Evolutionary conservation across 2,329 filamentous ascomycete genomes (phyloP).

Genomic region (Aspergillus ochraceus): DNA sequence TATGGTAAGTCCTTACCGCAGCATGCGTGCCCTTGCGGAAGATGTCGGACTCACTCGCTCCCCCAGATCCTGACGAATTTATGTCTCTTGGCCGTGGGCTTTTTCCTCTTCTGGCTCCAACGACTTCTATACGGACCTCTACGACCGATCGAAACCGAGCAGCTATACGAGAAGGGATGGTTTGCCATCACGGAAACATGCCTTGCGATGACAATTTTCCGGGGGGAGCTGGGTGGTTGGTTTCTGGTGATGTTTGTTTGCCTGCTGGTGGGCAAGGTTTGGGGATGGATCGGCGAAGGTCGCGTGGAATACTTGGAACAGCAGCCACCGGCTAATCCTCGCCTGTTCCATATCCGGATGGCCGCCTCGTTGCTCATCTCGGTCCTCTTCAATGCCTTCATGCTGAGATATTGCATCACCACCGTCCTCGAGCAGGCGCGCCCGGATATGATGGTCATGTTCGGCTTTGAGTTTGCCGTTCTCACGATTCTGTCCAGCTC

Average conservation of each 20-base stretch:
- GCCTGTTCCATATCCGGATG: constrained; percentile 81
- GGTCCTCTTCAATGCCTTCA: constrained; percentile 73
- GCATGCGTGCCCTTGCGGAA: neutral
- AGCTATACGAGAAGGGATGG: constrained; percentile 97
- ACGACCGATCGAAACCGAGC: constrained; percentile 91
- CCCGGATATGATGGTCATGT: constrained; percentile 99
- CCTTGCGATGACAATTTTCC: constrained; percentile 96
- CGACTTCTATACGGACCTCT: constrained; percentile 86
- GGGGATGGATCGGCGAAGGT: constrained; percentile 97
- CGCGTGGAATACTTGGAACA: constrained; percentile 93
- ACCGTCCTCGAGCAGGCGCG: constrained; percentile 82
- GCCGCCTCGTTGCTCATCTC: constrained; percentile 76
- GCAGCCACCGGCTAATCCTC: constrained; percentile 85
- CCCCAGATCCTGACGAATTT: constrained; percentile 84
- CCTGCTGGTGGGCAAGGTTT: constrained; percentile 90
- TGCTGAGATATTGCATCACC: constrained; percentile 78
- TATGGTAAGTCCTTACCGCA: constrained; percentile 61
- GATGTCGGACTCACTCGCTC: constrained; percentile 3
- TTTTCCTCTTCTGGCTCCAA: constrained; percentile 82
- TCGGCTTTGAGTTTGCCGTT: constrained; percentile 95
- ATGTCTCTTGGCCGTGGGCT: constrained; percentile 75
- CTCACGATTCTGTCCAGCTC: constrained; percentile 77
- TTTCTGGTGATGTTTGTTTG: constrained; percentile 96
- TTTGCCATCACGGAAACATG: constrained; percentile 97
- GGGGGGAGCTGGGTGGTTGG: constrained; percentile 91